A percentile compares a stretch with the other conserved stretches of the same genome.
These are phyloP conservation scores for Sanghuangporus sanghuang DNA, from an alignment of 1,284 basidiomycete genomes.

Conservation along the genomic window DNA sequence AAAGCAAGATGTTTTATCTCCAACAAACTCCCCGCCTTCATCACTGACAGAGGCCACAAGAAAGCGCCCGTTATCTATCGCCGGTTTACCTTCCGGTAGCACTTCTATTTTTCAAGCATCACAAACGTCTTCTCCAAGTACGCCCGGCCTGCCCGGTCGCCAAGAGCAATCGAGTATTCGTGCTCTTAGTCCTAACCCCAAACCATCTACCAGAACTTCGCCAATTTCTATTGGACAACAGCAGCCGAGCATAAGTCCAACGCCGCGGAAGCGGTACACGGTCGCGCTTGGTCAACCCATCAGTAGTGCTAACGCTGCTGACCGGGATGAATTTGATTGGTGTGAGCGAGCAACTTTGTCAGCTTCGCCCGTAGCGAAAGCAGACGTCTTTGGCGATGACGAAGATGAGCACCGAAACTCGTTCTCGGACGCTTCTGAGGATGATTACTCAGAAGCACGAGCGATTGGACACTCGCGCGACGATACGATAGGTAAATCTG, in stretches of 20 bases:
- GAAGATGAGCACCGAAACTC: slow-evolving; percentile 15
- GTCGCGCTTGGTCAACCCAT: slow-evolving; percentile 73
- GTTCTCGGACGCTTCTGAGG: slow-evolving; percentile 30
- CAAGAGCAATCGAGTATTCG: slow-evolving; percentile 2
- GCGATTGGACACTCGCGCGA: slow-evolving; percentile 31
- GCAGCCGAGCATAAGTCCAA: slow-evolving; percentile 55
- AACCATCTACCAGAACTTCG: slow-evolving; percentile 28
- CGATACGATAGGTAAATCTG: slow-evolving; percentile 58
- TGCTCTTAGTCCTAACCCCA: slow-evolving; percentile 22
- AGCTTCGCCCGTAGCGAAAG: slow-evolving; percentile 32
- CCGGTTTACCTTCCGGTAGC: slow-evolving; percentile 24
- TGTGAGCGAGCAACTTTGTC: slow-evolving; percentile 30
- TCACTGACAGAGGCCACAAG: slow-evolving; percentile 33
- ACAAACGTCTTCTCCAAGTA: slow-evolving; percentile 6
- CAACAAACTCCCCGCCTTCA: slow-evolving; percentile 54
- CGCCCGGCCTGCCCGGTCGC: slow-evolving; percentile 21
- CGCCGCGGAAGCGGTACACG: slow-evolving; percentile 66
- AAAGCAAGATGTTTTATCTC: slow-evolving; percentile 46
- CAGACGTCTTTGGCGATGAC: slow-evolving; percentile 26
- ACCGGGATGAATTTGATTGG: slow-evolving; percentile 28
- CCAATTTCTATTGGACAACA: slow-evolving; percentile 20
- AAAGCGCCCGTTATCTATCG: slow-evolving; percentile 26
- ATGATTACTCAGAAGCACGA: slow-evolving; percentile 25
- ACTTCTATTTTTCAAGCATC: slow-evolving; percentile 8
- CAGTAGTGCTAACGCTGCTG: slow-evolving; percentile 36